These are phyloP conservation scores for Leccinum solheimii DNA, from an alignment of 1,284 basidiomycete genomes.

Conservation along the genomic window DNA sequence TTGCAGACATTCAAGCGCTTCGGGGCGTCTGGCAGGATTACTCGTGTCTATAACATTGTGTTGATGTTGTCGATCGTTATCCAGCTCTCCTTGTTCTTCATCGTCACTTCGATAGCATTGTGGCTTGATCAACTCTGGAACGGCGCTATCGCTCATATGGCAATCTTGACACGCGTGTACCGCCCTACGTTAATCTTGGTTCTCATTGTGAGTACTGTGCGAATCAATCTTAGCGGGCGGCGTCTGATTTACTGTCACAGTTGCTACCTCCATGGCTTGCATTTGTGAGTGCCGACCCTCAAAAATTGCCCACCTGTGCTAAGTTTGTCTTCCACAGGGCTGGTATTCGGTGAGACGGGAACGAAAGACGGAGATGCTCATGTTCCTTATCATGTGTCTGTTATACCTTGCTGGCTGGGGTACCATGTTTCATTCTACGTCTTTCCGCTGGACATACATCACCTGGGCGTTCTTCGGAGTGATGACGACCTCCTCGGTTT, in stretches of 20 bases:
- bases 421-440: conserved; percentile 66
- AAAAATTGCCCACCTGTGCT: conserved; percentile 4
- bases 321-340: conserved; percentile 44
- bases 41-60: conserved; percentile 71
- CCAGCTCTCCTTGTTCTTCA: conserved; percentile 76
- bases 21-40: conserved; percentile 72
- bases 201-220: conserved; percentile 49
- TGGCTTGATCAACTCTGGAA: conserved; percentile 78
- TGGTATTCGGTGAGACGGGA: conserved; percentile 76
- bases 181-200: conserved; percentile 57
- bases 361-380: conserved; percentile 53
- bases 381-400: conserved; percentile 62
- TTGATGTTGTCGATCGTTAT: conserved; percentile 70
- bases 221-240: background rate
- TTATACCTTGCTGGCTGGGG: conserved; percentile 67
- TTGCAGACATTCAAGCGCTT: conserved; percentile 86
- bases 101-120: conserved; percentile 63
- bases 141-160: conserved; percentile 57
- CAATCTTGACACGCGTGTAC: conserved; percentile 46
- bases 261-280: conserved; percentile 68
- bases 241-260: conserved; percentile 37
- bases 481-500: conserved; percentile 58
- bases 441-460: conserved; percentile 74
- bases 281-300: conserved; percentile 40
- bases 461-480: conserved; percentile 74